Base-by-base conservation (phyloP, 768 basidiomycete species). In the Porphyrellus cyaneotinctus region DNA sequence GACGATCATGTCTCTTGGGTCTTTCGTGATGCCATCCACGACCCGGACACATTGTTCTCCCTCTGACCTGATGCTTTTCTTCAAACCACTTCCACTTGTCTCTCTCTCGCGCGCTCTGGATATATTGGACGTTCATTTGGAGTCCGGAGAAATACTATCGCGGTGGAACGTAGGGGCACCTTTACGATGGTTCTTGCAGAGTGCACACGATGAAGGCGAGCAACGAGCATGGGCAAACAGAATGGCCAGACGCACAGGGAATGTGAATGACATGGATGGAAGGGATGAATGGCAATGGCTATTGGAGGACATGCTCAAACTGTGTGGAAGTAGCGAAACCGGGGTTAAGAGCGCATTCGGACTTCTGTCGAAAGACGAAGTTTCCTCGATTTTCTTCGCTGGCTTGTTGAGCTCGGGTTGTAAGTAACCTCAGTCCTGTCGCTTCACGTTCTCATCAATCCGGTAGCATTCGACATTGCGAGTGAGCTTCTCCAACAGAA, bases 61-160 rank as follows among this genome's bases (percentile, higher is more conserved):
- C 4, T 72, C 78, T 10, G 90, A 94, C 54, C 74, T 97, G 8
- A 74, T 88, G 53, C 58, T 86, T 2, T 95, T 94, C 74, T 94
- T 97, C 75, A 78, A 81, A 51, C 87, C 90, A 2, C 76, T 97
- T 6, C 83, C 88, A 0, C 70, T 85, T 18, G 70, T 81, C 3
- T 82, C 88, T 1, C 75, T 97, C 9, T 95, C 94, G 0, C 80
- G 82, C 47, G 84, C 86, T 7, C 80, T 99, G 36, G 95, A 99
- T 65, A 83, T 93, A 46, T 78, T 97, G 47, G 95, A 98, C 69
- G 82, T 95, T 2, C 95, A 98, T 68, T 79, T 99, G 13, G 91
- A 97, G 64, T 88, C 89, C 0, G 95, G 91, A 20, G 95, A 98
- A 69, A 91, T 93, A 39, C 74, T 99, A 17, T 80, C 89, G 3